Base-by-base conservation (phyloP, 2,329 filamentous ascomycete species). In the Phoma sp. region DNA sequence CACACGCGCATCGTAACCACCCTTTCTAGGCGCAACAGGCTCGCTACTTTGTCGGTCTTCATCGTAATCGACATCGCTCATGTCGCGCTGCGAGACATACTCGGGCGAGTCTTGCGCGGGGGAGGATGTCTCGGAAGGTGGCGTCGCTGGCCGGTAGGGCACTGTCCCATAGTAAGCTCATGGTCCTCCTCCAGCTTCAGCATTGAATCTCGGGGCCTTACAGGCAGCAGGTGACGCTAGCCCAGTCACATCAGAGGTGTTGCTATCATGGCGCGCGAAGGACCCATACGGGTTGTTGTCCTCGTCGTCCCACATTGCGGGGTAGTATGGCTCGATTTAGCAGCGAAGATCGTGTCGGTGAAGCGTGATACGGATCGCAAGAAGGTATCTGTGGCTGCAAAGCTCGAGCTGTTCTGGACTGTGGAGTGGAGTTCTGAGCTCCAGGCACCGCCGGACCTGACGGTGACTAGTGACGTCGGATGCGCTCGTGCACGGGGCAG, bases 241-340 rank as follows among this genome's bases (percentile, higher is more conserved):
- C 66, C 59, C 78, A 74, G 68, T 68, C 24, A 52, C 76, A 29
- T 88, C 88, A 25, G 88, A 91, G 40, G 86, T 83, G 73, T 89
- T 86, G 58, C 90, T 90, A 75, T 96, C 90, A 68, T 90, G 87
- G 67, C 90, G 89, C 75, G 95, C 90, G 79, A 96, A 97, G 76
- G 91, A 93, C 68, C 92, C 93, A 72, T 98, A 97, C 4, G 93
- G 93, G 75, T 98, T 98, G 79, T 98, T 98, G 73, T 98, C 91
- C 79, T 98, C 93, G 81, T 98, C 93, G 83, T 97, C 96, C 93
- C 93, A 98, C 93, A 98, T 98, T 65, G 67, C 55, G 65, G 41
- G 35, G 43, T 45, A 47, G 25, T 24, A 32, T 29, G n/a, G 22
- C 37, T 10, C 8, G 23, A 14, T 13, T 38, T 7, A 23, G 25